phyloP scores from a whole-genome alignment of 1,284 basidiomycete species.

The Apiotrichum mycotoxinovorans region DNA sequence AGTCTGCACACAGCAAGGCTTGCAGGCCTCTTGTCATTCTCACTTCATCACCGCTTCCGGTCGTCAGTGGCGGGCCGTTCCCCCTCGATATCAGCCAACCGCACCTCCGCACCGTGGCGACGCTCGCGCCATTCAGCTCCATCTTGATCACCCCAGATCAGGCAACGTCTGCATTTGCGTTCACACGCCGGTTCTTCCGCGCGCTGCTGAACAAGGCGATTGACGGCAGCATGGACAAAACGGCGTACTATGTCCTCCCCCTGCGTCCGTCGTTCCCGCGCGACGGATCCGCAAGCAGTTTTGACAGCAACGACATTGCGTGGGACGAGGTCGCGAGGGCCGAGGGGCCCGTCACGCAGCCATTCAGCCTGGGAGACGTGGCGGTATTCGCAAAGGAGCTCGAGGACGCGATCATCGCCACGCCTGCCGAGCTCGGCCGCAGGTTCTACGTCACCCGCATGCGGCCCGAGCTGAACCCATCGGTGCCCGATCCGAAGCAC shows the following conservation, averaged over 20 bases:
- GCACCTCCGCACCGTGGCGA: neutral
- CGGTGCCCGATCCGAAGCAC: slow-evolving; percentile 13
- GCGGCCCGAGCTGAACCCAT: slow-evolving; percentile 27
- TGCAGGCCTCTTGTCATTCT: slow-evolving; percentile 8
- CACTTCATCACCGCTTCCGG: neutral
- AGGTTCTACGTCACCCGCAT: slow-evolving; percentile 23
- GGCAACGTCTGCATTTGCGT: slow-evolving; percentile 22
- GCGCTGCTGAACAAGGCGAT: slow-evolving; percentile 30
- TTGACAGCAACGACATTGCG: slow-evolving; percentile 23
- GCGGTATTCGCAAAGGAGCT: slow-evolving; percentile 13
- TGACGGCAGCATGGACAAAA: slow-evolving; percentile 11
- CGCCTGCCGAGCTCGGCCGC: slow-evolving; percentile 23
- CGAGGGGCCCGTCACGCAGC: slow-evolving; percentile 12
- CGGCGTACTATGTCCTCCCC: slow-evolving; percentile 34
- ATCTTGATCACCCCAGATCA: slow-evolving; percentile 1
- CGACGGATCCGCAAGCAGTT: neutral
- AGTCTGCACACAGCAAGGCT: neutral
- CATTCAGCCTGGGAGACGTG: slow-evolving; percentile 15
- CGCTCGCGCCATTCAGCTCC: neutral
- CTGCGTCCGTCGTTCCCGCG: slow-evolving; percentile 10
- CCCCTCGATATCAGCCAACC: neutral
- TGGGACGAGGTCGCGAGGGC: slow-evolving; percentile 33
- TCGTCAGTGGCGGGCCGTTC: neutral
- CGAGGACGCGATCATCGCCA: slow-evolving; percentile 26
- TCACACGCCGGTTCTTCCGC: slow-evolving; percentile 29